A percentile compares a stretch with the other conserved stretches of the same genome.
phyloP scores from a whole-genome alignment of 441 rosid species.

The Breynia disticha region DNA sequence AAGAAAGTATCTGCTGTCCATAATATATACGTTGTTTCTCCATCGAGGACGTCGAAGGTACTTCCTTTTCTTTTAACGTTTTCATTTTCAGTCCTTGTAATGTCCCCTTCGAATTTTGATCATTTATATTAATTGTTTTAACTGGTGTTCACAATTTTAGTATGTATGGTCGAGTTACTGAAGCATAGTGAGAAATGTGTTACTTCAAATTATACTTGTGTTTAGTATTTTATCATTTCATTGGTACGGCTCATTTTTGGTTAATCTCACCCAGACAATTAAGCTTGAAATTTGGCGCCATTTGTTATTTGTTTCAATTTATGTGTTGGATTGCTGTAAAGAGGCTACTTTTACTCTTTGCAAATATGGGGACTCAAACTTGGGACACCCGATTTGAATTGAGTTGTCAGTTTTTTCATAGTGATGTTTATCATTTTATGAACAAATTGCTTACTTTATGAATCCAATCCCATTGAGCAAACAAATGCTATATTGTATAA shows the following conservation, averaged over 20 bases:
- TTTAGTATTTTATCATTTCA: too few species aligned
- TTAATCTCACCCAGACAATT: too few species aligned
- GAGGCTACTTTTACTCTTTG: neutral
- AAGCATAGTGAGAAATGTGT: too few species aligned
- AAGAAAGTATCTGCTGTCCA: slow-evolving; percentile 85
- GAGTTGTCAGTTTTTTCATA: neutral
- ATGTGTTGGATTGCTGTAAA: neutral
- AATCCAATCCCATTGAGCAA: too few species aligned
- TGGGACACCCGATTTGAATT: neutral
- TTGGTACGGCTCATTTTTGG: too few species aligned
- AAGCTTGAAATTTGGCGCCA: too few species aligned
- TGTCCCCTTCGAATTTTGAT: neutral
- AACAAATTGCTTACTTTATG: too few species aligned
- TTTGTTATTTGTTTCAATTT: too few species aligned
- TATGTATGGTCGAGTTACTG: too few species aligned
- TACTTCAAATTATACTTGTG: too few species aligned
- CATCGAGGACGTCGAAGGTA: slow-evolving; percentile 92
- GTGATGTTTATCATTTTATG: neutral
- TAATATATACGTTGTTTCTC: slow-evolving; percentile 94
- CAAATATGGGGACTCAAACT: neutral
- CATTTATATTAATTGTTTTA: neutral
- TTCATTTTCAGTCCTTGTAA: neutral
- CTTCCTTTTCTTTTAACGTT: slow-evolving; percentile 6
- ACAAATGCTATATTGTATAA: too few species aligned
- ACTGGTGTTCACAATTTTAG: too few species aligned